Evolutionary conservation across 164 flowering plant genomes (phyloP).

Genomic region (Vitis rupestris): DNA sequence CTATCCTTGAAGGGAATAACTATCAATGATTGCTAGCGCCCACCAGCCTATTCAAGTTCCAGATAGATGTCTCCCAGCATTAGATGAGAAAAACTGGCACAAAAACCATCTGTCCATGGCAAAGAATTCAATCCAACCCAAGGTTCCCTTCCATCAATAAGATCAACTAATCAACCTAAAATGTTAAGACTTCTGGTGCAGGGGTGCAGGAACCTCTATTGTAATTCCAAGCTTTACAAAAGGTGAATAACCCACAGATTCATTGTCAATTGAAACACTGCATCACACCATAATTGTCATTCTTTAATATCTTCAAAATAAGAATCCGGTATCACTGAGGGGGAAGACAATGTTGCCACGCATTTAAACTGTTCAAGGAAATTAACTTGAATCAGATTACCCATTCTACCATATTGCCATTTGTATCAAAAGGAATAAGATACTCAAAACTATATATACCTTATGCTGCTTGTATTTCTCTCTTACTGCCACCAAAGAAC

Average conservation of each 20-base stretch:
- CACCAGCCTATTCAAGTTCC: too few species aligned
- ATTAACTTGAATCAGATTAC: neutral
- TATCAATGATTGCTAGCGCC: too few species aligned
- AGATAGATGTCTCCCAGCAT: too few species aligned
- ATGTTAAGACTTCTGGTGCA: neutral
- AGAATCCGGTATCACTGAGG: conserved; percentile 28
- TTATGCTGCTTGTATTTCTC: conserved; percentile 47
- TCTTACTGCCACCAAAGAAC: conserved; percentile 30
- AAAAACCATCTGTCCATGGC: neutral
- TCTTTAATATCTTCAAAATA: conserved; percentile 27
- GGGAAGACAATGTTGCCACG: conserved; percentile 32
- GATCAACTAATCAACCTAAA: neutral
- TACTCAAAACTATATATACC: conserved; percentile 15
- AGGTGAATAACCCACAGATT: neutral
- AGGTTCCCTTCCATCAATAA: neutral
- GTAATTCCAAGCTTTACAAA: neutral
- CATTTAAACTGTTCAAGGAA: conserved; percentile 37
- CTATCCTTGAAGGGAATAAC: too few species aligned
- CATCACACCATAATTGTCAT: neutral
- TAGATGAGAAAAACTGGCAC: neutral
- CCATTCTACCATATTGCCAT: neutral
- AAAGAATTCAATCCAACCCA: neutral
- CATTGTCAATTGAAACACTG: neutral
- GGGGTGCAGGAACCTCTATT: neutral
- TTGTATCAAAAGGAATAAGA: neutral